Evolutionary conservation across 306 rosid species (phyloP), one percentile per base, ranked within the genome.

Genomic region (Vigna trinervia): DNA sequence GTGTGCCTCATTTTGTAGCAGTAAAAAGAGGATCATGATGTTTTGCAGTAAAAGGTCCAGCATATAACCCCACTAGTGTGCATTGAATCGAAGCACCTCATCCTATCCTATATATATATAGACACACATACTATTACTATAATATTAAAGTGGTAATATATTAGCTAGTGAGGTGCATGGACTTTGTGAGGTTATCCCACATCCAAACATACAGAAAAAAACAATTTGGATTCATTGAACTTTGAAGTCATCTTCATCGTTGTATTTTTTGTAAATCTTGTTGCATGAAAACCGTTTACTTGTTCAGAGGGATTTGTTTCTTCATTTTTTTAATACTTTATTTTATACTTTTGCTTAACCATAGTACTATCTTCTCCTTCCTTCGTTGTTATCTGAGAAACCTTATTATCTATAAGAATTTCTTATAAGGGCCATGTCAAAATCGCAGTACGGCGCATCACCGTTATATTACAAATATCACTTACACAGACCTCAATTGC

Each of bases 251-350:
- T 77, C 85, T 81, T 73, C 83, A 52, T 68, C 45, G 77, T 80
- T 81, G 80, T 77, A 85, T 63, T 71, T 80, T 57, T 47, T 58
- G 73, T 14, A 23, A 43, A 52, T 53, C 81, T 73, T 58, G 36
- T 79, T 83, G 84, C 86, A 83, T 79, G 81, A 74, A 83, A 83
- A 74, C 84, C 81, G 76, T 78, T 79, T 83, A 70, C 81, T 79
- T 75, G 70, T 75, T 83, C 69, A 20, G 57, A 46, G 71, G 51
- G 73, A 75, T 79, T 43, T 79, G 76, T 64, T 76, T 63, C 53
- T 71, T 38, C 23, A 8, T 61, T 36, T 54, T 41, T 47, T 69
- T 70, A 39, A 43, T 45, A 56, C 28, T 36, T 62, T 20, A 17
- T 47, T 26, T 58, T 47, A 68, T 5, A 36, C 60, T 63, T 56